These are phyloP conservation scores for Neostapfia colusana DNA, from an alignment of 176 grass and related monocot species.

Conservation along the genomic window DNA sequence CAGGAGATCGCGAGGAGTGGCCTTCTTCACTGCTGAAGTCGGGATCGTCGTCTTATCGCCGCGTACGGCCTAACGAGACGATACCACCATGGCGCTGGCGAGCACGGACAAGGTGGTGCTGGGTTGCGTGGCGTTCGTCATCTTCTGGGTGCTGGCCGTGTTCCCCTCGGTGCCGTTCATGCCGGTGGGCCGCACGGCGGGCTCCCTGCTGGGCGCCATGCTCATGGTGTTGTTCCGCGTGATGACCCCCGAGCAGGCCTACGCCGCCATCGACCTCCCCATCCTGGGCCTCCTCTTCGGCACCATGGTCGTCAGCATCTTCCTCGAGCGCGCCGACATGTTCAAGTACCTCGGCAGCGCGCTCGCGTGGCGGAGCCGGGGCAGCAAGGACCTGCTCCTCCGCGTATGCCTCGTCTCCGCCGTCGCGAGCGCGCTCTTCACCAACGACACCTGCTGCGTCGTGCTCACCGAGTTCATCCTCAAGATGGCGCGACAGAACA, in stretches of 20 bases:
- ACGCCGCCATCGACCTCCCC: constrained; percentile 81
- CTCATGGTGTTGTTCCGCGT: constrained; percentile 93
- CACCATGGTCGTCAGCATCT: constrained; percentile 93
- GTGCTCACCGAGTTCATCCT: constrained; percentile 99
- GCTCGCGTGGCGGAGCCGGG: constrained; percentile 78
- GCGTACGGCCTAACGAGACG: no score
- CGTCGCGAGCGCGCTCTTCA: constrained; percentile 87
- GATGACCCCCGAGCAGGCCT: constrained; percentile 69
- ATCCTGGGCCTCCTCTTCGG: constrained; percentile 95
- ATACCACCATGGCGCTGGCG: constrained; percentile 53
- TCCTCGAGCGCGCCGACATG: constrained; percentile 95
- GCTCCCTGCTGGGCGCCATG: constrained; percentile 83
- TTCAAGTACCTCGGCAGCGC: constrained; percentile 80
- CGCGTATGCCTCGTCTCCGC: constrained; percentile 87
- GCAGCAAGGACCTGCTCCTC: constrained; percentile 87
- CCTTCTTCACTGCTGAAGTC: neutral
- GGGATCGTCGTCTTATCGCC: neutral
- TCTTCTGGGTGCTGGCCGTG: constrained; percentile 95
- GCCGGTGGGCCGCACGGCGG: constrained; percentile 86
- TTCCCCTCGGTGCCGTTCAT: constrained; percentile 95
- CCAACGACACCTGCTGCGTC: constrained; percentile 97
- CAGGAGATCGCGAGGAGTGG: no score
- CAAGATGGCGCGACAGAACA: constrained; percentile 89
- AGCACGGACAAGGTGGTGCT: constrained; percentile 71
- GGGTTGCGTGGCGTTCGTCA: constrained; percentile 75